These are phyloP conservation scores for Boletellus emodensis DNA, from an alignment of 768 basidiomycete genomes.

Conservation along the genomic window DNA sequence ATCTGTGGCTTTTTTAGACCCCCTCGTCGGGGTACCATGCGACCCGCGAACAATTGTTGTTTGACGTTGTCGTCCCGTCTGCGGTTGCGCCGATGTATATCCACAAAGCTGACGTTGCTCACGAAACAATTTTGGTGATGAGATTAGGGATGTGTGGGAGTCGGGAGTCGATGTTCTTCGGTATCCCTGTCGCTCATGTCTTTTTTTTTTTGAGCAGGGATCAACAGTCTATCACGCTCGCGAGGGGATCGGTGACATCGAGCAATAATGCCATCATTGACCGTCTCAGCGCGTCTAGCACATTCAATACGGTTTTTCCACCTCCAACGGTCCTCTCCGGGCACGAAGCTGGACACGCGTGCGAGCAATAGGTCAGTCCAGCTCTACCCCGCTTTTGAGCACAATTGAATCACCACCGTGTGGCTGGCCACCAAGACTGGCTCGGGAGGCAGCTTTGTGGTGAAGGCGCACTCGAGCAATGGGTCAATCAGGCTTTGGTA, in stretches of 20 bases:
- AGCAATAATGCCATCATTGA: slow-evolving; percentile 37
- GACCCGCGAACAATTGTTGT: slow-evolving; percentile 16
- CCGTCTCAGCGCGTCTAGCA: slow-evolving; percentile 30
- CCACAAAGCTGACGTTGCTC: slow-evolving; percentile 24
- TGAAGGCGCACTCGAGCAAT: slow-evolving; percentile 36
- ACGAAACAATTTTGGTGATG: slow-evolving; percentile 30
- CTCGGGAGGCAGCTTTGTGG: slow-evolving; percentile 27
- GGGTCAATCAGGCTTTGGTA: slow-evolving; percentile 26
- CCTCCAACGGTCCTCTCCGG: slow-evolving; percentile 34
- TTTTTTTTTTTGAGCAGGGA: too few species aligned
- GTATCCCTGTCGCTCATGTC: not conserved
- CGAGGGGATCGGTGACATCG: slow-evolving; percentile 21
- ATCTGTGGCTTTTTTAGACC: too few species aligned
- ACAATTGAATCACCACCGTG: slow-evolving; percentile 15
- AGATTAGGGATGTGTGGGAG: slow-evolving; percentile 28
- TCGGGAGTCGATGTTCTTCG: slow-evolving; percentile 27
- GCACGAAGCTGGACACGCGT: slow-evolving; percentile 17
- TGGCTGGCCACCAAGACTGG: slow-evolving; percentile 27
- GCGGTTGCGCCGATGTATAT: slow-evolving; percentile 19
- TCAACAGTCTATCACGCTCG: slow-evolving; percentile 33
- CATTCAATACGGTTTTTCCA: slow-evolving; percentile 30
- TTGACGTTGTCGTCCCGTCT: slow-evolving; percentile 24
- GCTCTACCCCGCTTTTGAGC: too few species aligned
- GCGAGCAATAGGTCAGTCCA: slow-evolving; percentile 25
- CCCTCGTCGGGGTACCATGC: slow-evolving; percentile 2